Evolutionary conservation across 2,329 filamentous ascomycete species (phyloP), one percentile per base, ranked within the genome.

Genomic region (Neonectria hederae): DNA sequence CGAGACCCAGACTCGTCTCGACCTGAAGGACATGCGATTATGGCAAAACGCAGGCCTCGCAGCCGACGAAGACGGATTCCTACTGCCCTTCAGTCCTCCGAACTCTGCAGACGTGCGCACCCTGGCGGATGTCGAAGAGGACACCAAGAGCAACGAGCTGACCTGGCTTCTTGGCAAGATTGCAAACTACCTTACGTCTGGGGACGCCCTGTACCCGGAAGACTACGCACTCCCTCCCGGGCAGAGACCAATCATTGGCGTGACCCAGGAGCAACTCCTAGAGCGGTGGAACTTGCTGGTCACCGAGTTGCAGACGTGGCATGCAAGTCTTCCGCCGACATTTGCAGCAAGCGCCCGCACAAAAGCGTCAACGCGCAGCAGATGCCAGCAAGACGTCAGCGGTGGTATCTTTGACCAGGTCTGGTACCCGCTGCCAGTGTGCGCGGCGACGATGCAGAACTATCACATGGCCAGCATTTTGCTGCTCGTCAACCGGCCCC

Each of bases 81-180:
- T 73, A 0, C 68, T 70, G 52, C 69, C 70, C 0, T 70, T 72
- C 5, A 72, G 61, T 83, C 69, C 78, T 83, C n/a, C 68, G 77
- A 21, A 62, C 2, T 79, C 84, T 2, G 71, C 51, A 65, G 79
- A 63, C 79, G 82, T 78, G 71, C 81, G 59, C 71, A 82, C 75
- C 59, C 82, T 69, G 76, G 85, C 69, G 68, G 76, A 82, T 11
- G 88, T 89, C 82, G 82, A 83, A 61, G 88, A 91, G 76, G 89
- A 90, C 65, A 82, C 89, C 65, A 86, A 89, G 57, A 86, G 84
- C 43, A 91, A 91, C 13, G 85, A 86, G 0, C 75, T 92, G 4
- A 84, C 90, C 6, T 91, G 88, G 88, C 83, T 91, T 9, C 81
- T 89, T 63, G 86, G 87, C 7, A 90, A 90, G 69, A 84, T 90